Conservation (phyloP, 1,284 basidiomycete species). For the Rhodotorula sp. region DNA sequence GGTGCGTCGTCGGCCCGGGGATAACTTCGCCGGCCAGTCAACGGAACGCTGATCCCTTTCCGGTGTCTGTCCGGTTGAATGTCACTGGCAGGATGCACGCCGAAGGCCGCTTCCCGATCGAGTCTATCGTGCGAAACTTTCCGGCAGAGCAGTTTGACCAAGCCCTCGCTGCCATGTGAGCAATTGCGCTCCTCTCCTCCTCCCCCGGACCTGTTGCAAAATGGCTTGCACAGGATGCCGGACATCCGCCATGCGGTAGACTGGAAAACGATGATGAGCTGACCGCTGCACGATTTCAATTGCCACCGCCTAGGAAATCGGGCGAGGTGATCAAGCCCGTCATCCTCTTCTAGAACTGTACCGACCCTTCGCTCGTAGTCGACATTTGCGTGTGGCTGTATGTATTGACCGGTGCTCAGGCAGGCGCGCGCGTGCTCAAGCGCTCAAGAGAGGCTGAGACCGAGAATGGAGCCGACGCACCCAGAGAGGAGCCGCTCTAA, state of each 20-base stretch:
- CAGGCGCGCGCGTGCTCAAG: no score
- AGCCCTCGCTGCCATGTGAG: conserved; percentile 40
- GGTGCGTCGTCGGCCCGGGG: conserved; percentile 5
- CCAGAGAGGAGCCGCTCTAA: no score
- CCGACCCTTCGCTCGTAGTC: not conserved
- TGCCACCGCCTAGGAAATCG: conserved; percentile 13
- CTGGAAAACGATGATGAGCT: not conserved
- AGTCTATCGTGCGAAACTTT: conserved; percentile 38
- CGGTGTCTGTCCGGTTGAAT: not conserved
- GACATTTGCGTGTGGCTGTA: no score
- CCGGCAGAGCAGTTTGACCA: conserved; percentile 37
- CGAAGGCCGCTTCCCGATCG: conserved; percentile 39
- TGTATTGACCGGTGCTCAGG: no score
- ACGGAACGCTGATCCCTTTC: not conserved
- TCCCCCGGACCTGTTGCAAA: no score
- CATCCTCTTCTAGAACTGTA: conserved; percentile 9
- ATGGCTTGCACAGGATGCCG: no score
- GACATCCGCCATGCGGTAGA: not conserved
- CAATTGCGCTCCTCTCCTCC: not conserved
- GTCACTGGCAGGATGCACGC: not conserved
- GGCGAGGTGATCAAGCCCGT: conserved; percentile 38
- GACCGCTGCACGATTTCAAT: not conserved
- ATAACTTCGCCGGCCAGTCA: not conserved
- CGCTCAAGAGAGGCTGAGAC: no score
- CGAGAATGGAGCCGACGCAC: no score